Percentiles rank a stretch among this genome's conserved stretches.
Conservation (phyloP, 148 eudicot genomes). For the Chenopodium berlandieri region DNA sequence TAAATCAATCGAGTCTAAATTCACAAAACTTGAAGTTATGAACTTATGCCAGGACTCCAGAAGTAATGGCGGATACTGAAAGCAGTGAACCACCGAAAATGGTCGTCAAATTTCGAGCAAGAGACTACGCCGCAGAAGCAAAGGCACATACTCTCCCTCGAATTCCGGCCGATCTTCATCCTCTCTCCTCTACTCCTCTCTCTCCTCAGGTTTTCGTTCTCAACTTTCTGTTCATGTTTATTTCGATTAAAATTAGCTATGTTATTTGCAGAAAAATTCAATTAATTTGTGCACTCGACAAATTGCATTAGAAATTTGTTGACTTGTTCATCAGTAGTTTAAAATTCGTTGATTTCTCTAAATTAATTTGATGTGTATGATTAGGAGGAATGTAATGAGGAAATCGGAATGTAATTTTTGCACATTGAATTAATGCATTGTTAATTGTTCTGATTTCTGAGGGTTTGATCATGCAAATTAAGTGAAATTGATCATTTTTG, state of each 20-base stretch:
- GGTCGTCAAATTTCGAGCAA: slow-evolving; percentile 46
- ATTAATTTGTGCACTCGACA: not conserved
- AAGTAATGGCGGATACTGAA: slow-evolving; percentile 15
- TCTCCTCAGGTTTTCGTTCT: slow-evolving; percentile 38
- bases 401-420: not conserved
- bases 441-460: not conserved
- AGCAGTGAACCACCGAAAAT: not conserved
- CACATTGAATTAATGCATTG: not conserved
- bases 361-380: not conserved
- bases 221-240: not conserved
- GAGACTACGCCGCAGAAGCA: slow-evolving; percentile 48
- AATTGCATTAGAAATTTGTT: not conserved
- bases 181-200: slow-evolving; percentile 42
- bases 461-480: not conserved
- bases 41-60: too few relatives aligned
- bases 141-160: slow-evolving; percentile 42
- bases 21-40: not conserved
- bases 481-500: not conserved
- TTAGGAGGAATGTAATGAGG: not conserved
- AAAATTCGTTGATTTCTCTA: not conserved
- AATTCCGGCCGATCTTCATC: slow-evolving; percentile 41
- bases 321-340: not conserved
- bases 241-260: too few relatives aligned
- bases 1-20: too few relatives aligned
- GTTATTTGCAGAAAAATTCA: not conserved